phyloP scores from a whole-genome alignment of 2,329 filamentous ascomycete species.

The Penicillium sp. region DNA sequence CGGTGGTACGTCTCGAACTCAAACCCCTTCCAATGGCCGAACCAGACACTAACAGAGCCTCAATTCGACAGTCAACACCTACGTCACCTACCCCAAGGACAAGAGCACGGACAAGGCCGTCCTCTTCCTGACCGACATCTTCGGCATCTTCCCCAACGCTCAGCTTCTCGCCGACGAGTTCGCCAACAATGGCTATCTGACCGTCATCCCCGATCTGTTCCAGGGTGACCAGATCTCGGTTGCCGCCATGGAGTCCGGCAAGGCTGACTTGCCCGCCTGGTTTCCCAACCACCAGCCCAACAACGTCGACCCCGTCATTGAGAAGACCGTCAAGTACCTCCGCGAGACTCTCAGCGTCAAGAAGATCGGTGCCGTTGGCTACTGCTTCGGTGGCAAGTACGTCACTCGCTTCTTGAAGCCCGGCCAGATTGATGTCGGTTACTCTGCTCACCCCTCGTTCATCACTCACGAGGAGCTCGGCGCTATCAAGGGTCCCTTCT shows the following conservation, averaged over 20 bases:
- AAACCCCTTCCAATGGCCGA: background rate
- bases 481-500: slow-evolving; percentile 65
- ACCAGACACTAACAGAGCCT: slow-evolving; percentile 2
- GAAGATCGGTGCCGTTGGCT: slow-evolving; percentile 65
- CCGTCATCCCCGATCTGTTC: slow-evolving; percentile 69
- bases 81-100: slow-evolving; percentile 54
- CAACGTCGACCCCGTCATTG: slow-evolving; percentile 54
- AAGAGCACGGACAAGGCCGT: slow-evolving; percentile 54
- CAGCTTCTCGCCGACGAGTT: slow-evolving; percentile 71
- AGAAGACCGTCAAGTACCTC: slow-evolving; percentile 54
- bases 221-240: slow-evolving; percentile 61
- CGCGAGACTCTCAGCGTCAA: slow-evolving; percentile 56
- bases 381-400: slow-evolving; percentile 78
- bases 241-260: slow-evolving; percentile 48
- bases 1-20: slow-evolving; percentile 37
- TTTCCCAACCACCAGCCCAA: slow-evolving; percentile 49
- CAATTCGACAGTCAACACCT: slow-evolving; percentile 49
- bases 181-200: slow-evolving; percentile 69
- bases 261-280: slow-evolving; percentile 53
- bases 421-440: slow-evolving; percentile 67
- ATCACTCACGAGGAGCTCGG: slow-evolving; percentile 65
- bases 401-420: slow-evolving; percentile 65
- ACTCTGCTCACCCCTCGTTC: slow-evolving; percentile 73
- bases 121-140: slow-evolving; percentile 58
- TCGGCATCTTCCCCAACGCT: slow-evolving; percentile 59